Percentiles rank a stretch among this genome's conserved stretches.
These are phyloP conservation scores for Gyromitra esculenta DNA, from an alignment of 2,329 filamentous ascomycete genomes.

Conservation along the genomic window DNA sequence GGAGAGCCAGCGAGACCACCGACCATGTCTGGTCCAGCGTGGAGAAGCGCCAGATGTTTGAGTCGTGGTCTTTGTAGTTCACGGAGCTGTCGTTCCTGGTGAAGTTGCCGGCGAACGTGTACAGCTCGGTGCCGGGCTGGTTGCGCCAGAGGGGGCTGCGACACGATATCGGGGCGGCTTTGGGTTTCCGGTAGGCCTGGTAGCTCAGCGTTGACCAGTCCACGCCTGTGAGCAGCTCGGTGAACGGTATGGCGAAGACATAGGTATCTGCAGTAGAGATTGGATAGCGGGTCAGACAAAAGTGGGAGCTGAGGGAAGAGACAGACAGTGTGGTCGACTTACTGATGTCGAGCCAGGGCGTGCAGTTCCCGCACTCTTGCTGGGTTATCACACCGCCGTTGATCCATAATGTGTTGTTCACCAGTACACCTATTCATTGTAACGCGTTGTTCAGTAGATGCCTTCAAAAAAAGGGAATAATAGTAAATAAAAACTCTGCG, in stretches of 20 bases:
- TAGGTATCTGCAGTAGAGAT: constrained; percentile 1
- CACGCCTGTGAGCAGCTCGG: background rate
- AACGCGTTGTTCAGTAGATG: background rate
- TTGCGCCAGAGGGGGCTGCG: constrained; percentile 13
- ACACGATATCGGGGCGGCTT: constrained; percentile 2
- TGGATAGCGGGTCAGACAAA: too few species aligned
- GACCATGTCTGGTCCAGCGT: constrained; percentile 6
- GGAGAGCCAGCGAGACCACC: background rate
- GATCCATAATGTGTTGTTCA: constrained; percentile 15
- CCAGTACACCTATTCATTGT: background rate
- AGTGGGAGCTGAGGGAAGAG: too few species aligned
- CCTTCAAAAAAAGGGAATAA: background rate
- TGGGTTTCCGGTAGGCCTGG: constrained; percentile 6
- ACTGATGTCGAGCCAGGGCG: background rate
- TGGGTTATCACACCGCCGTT: constrained; percentile 5
- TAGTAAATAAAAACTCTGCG: background rate
- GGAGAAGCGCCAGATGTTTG: constrained; percentile 3
- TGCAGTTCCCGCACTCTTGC: background rate
- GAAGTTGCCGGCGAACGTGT: constrained; percentile 16
- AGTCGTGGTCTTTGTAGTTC: background rate
- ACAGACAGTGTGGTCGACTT: background rate
- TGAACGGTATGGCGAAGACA: constrained; percentile 16
- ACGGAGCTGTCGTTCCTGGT: constrained; percentile 1
- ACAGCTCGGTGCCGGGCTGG: constrained; percentile 15
- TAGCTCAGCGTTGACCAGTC: background rate